Base-by-base conservation (phyloP, 768 basidiomycete genomes). In the Pleurotus tuber-regium region DNA sequence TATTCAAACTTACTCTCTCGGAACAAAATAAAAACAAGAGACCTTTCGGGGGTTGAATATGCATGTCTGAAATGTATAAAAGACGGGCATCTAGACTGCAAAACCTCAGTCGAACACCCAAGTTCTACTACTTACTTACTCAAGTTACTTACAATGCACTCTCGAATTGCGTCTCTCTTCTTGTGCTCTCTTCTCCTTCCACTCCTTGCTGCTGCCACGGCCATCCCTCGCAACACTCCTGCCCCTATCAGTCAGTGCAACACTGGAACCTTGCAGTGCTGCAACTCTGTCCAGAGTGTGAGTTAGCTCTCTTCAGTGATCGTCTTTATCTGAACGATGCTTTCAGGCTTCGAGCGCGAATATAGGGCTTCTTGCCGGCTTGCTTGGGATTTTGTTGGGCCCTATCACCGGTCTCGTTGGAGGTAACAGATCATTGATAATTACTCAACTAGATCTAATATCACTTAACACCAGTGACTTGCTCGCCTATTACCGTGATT, bases 181-280 rank as follows among this genome's bases (percentile, higher is more conserved):
- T 31, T 47, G 16, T 47, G 46, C 30, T 19, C 46, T 19, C 12
- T 50, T 23, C 21, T 38, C 10, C 49, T 54, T 28, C 40, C 48
- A 21, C 29, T 54, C 50, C 49, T 50, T 54, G 53, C 40, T 43
- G 53, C 52, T 26, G 59, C 55, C 48, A 57, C 55, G 1, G 43
- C 16, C 48, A 21, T 46, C 26, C 48, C 53, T 5, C 10, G 53
- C 36, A 50, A n/a, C n/a, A n/a, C n/a, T n/a, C n/a, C 49, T 11
- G 25, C 39, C 24, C 39, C 36, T 6, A 0, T 36, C 28, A 29
- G 19, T 33, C 9, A 36, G 1, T 61, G 60, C 58, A 57, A 56
- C 47, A 59, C 44, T 26, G 59, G 62, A 19, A 48, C 40, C 57
- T 33, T 59, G 30, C 52, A 57, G 29, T 63, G 62, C 60, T 63